Evolutionary conservation across 805 yeast species (phyloP), one percentile per base, ranked within the genome.

Genomic region (Kazachstania kunashirensis): DNA sequence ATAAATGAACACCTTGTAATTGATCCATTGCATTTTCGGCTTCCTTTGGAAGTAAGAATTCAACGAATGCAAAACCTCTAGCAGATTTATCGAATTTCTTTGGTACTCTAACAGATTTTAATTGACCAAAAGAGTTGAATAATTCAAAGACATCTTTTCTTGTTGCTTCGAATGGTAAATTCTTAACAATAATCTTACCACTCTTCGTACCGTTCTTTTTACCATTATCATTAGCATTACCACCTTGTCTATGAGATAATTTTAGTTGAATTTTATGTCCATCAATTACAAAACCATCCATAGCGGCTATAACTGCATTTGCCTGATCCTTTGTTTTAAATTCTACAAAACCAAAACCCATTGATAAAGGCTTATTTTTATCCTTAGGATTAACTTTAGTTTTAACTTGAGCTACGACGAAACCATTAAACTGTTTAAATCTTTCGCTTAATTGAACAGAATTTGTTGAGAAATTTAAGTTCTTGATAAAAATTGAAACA

Each of bases 311-410:
- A 6, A 95, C 97, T 10, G 71, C 67, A 28, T 73, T 68, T 0
- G 98, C 98, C 50, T 81, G 77, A 27, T 77, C 84, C 46, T 73
- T 75, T 2, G 88, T 74, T 47, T 67, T 75, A 61, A 85, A 92
- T 61, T 92, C 98, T 11, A 75, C 96, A 63, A 92, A 92, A 1
- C 98, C 98, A 53, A 86, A 92, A 15, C 98, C 98, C 98, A 92
- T 92, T 49, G 96, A 85, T 41, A 77, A 69, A n/a, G 68, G 62
- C 39, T 72, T 72, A 9, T 78, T 80, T 2, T 71, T 54, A 42
- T 75, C 71, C 60, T 77, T 84, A 25, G 94, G 75, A 62, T 89
- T 94, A 1, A 95, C 88, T 56, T 88, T 89, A 19, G 81, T 81
- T 53, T 84, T 84, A 37, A 92, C 81, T 17, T 78, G 76, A 2